phyloP scores from a whole-genome alignment of 306 rosid genomes.

The Sindora glabra region DNA sequence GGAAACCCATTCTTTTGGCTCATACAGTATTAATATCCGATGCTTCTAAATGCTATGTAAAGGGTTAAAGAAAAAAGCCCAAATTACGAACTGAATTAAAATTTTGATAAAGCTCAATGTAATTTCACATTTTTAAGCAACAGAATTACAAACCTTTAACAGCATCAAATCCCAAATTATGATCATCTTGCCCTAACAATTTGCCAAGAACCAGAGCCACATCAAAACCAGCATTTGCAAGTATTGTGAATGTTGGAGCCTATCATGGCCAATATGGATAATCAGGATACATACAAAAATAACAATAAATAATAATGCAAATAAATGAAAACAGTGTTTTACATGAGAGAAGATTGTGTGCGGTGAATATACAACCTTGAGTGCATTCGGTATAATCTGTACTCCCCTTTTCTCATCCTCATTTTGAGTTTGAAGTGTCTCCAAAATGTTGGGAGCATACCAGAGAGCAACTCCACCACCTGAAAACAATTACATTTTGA shows the following conservation, averaged over 20 bases:
- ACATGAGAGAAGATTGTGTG: neutral
- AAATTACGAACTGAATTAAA: neutral
- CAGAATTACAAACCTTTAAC: conserved; percentile 52
- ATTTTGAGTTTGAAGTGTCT: conserved; percentile 49
- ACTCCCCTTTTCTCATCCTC: conserved; percentile 87
- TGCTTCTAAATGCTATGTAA: neutral
- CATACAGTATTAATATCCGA: no score
- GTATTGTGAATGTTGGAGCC: conserved; percentile 77
- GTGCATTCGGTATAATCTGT: conserved; percentile 75
- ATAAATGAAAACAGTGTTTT: neutral
- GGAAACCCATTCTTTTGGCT: no score
- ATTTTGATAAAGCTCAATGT: neutral
- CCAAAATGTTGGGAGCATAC: conserved; percentile 71
- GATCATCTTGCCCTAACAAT: conserved; percentile 80
- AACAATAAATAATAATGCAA: conserved; percentile 4
- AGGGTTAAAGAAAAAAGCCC: neutral
- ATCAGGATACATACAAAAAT: conserved; percentile 12
- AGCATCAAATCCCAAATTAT: conserved; percentile 63
- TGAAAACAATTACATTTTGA: conserved; percentile 21
- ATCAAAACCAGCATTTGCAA: conserved; percentile 79
- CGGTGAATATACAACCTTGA: conserved; percentile 47
- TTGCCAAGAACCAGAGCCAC: conserved; percentile 68
- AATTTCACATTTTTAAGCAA: neutral
- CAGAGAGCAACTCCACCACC: conserved; percentile 98
- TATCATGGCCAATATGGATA: conserved; percentile 16